Evolutionary conservation across 306 rosid genomes (phyloP), one percentile per base, ranked within the genome.

Genomic region (Datisca glomerata): DNA sequence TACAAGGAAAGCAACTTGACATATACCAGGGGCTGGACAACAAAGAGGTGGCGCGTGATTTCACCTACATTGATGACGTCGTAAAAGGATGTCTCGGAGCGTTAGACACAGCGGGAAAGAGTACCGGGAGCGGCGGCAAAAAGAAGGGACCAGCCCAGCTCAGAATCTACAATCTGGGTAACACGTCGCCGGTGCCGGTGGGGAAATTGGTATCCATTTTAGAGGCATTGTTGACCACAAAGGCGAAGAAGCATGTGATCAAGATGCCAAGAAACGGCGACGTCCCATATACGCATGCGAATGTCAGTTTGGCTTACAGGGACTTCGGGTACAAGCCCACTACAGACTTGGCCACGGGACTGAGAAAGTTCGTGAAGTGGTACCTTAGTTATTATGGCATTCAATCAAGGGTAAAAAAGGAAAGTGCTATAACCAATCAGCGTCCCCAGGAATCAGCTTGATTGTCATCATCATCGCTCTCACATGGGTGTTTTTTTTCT

Each of bases 31-130:
- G 87, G 0, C 75, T 57, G 10, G 87, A 80, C 3, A 85, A 66
- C 3, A 85, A 85, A 18, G 87, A 80, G 68, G 95, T 85, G 64
- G 95, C 95, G 71, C 93, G 95, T 74, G 95, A 85, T 41, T 85
- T 80, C 77, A 85, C n/a, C n/a, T n/a, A n/a, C n/a, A n/a, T n/a
- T n/a, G n/a, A n/a, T n/a, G n/a, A n/a, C n/a, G n/a, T n/a, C 95
- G 4, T 85, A 0, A 80, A 74, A 4, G 96, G 93, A 0, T 85
- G 96, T 1, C 3, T 85, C 0, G 96, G 96, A 0, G 81, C 96
- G 0, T 36, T 85, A 0, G 96, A 85, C 27, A 74, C 93, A 5
- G 96, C n/a, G n/a, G n/a, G n/a, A n/a, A n/a, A n/a, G n/a, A n/a
- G n/a, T n/a, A n/a, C n/a, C n/a, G n/a, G n/a, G 0, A 76, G 75